Evolutionary conservation across 106 monocot species (phyloP), one percentile per base, ranked within the genome.

Genomic region (Platanthera zijinensis): DNA sequence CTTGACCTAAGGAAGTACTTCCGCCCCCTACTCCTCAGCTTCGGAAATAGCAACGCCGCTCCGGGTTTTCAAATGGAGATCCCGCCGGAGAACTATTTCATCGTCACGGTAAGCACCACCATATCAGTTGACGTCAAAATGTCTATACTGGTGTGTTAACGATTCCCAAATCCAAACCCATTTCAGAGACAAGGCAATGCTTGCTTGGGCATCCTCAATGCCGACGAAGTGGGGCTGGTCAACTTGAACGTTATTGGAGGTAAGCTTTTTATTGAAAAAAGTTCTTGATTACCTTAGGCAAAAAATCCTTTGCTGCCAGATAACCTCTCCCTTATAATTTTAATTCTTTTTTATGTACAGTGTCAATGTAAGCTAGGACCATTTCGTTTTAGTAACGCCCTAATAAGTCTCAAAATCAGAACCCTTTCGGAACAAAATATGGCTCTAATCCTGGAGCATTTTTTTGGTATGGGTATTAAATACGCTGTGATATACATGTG

Each of bases 151-250:
- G 4, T 2, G 32, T 32, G 32, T 12, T 47, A 45, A 10, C 50
- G 13, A 25, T 10, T n/a, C 71, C 8, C 39, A 49, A 7, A 3
- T 30, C 72, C 45, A n/a, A 21, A 19, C 21, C 62, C 4, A 13
- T 72, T 76, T 48, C 87, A 95, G 95, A 86, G 83, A 82, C 77
- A 79, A 56, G 95, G 95, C 21, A 92, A 88, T 75, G 86, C 76
- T 10, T 95, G 92, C 83, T 83, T 92, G 78, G 95, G 95, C 4
- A 85, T 95, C 66, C 95, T 95, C 66, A 85, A 95, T 71, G 95
- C 92, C 61, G 83, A 81, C 10, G 81, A 86, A 78, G 83, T 69
- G 6, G 86, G 88, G 2, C 76, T 95, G 11, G 77, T 69, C 22
- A 82, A 83, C 66, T 69, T 92, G 74, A 95, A 86, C 62, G 54